A percentile compares a stretch with the other conserved stretches of the same genome.
Evolutionary conservation across 805 yeast genomes (phyloP).

Genomic region (Saccharomycopsis synnaedendra): DNA sequence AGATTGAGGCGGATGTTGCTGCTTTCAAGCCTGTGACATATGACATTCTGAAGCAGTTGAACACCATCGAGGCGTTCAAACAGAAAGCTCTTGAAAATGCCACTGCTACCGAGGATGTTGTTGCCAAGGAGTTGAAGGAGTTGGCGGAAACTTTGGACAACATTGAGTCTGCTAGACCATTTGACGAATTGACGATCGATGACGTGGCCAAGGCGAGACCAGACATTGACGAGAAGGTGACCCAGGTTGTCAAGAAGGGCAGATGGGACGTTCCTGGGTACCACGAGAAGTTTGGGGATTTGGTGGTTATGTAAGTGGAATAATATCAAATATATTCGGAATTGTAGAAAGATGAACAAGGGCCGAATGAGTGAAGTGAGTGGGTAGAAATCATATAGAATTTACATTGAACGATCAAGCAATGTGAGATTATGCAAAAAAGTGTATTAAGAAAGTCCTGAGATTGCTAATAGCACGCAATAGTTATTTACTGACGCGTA

Average conservation of each 20-base stretch:
- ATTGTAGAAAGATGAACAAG: not conserved
- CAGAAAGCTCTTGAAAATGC: slow-evolving; percentile 94
- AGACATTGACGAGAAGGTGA: slow-evolving; percentile 92
- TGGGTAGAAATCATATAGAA: no score
- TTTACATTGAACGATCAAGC: no score
- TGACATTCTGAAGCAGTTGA: slow-evolving; percentile 82
- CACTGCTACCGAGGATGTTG: slow-evolving; percentile 81
- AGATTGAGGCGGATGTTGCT: slow-evolving; percentile 66
- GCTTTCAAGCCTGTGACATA: slow-evolving; percentile 74
- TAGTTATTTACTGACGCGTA: no score
- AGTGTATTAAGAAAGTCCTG: no score
- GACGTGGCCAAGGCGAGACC: slow-evolving; percentile 95
- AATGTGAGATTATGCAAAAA: no score
- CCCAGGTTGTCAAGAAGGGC: slow-evolving; percentile 90
- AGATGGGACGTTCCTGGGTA: slow-evolving; percentile 98
- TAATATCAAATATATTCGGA: not conserved
- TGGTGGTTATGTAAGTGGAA: slow-evolving; percentile 68
- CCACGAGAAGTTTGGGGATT: slow-evolving; percentile 95
- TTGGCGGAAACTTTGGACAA: slow-evolving; percentile 82
- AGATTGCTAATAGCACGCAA: no score
- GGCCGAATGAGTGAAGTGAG: not conserved
- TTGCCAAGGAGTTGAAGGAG: slow-evolving; percentile 73
- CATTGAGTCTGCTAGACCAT: slow-evolving; percentile 95
- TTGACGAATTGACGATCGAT: slow-evolving; percentile 91
- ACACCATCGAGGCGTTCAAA: slow-evolving; percentile 89